Evolutionary conservation across 2,329 filamentous ascomycete genomes (phyloP), one percentile per base, ranked within the genome.

Genomic region (Ceratocystis variospora): DNA sequence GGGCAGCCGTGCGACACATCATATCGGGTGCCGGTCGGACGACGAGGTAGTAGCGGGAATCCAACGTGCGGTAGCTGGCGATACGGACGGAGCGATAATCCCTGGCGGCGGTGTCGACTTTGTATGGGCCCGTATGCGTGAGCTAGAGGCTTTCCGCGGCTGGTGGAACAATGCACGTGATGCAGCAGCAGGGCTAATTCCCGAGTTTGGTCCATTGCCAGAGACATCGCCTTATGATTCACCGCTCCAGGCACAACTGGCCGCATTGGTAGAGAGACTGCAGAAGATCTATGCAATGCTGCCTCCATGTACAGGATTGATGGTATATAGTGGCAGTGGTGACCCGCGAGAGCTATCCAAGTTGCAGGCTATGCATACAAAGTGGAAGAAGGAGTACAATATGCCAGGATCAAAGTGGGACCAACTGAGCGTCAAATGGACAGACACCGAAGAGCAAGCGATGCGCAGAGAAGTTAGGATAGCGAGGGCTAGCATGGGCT

Each of bases 291-390:
- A 87, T 73, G 79, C 78, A 15, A 75, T 78, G 2, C 77, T 88
- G 22, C 85, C 85, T 19, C 82, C 83, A 6, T 87, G 85, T 73
- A 87, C 86, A 0, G 85, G 79, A 2, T 78, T 88, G 66, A 79
- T 88, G 59, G 75, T 88, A 44, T 84, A 85, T 74, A 85, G 82
- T 70, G 86, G 86, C 69, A 86, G 82, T 5, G 86, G 86, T 48
- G 84, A 88, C 71, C 85, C 85, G n/a, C 80, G 84, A 44, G 81
- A 84, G 71, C 86, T 87, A 84, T 80, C 79, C 68, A 77, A 79
- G 50, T 75, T 87, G 70, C 83, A 86, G 76, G 79, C 79, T 25
- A 76, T 85, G 77, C 82, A 87, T 63, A 73, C 78, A 5, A 80
- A 82, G 73, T 86, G 82, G 77, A 83, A 81, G 72, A 80, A 79